These are phyloP conservation scores for Deuterostichococcus epilithicus DNA, from an alignment of 139 green algal species.

Conservation along the genomic window DNA sequence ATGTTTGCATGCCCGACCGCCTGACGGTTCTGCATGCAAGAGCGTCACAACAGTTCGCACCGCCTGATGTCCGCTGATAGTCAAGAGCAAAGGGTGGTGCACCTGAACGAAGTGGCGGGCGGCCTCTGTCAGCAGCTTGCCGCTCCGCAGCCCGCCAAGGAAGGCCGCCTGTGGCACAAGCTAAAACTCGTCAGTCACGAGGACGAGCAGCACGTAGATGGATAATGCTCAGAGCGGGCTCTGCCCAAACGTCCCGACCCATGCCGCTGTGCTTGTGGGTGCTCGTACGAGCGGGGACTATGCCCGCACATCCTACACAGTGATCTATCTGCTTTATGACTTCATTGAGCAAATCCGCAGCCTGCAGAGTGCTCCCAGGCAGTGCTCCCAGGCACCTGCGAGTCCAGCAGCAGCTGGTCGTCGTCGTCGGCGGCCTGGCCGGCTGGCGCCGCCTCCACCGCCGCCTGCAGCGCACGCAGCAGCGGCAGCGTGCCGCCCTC, in stretches of 20 bases:
- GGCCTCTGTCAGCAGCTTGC: constrained; percentile 34
- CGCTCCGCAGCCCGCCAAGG: constrained; percentile 13
- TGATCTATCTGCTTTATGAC: background rate
- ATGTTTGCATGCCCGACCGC: too few species aligned
- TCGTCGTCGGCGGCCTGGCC: constrained; percentile 18
- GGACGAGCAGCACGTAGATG: background rate
- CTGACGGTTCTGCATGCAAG: too few species aligned
- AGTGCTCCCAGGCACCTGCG: background rate
- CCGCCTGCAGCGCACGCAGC: background rate
- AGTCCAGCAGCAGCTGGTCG: constrained; percentile 30
- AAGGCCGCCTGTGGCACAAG: constrained; percentile 31
- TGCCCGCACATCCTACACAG: background rate
- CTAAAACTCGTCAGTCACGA: background rate
- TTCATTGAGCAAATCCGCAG: background rate
- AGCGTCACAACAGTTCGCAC: too few species aligned
- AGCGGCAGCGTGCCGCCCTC: background rate
- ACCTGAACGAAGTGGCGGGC: constrained; percentile 45
- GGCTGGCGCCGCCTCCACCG: constrained; percentile 5
- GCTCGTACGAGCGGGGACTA: background rate
- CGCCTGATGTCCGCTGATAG: background rate
- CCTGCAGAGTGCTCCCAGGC: background rate
- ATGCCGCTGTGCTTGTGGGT: background rate
- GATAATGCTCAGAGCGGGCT: background rate
- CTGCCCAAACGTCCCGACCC: background rate
- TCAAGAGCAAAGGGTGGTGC: constrained; percentile 10